Percentiles rank a stretch among this genome's conserved stretches.
These are phyloP conservation scores for Gnomoniopsis smithogilvyi DNA, from an alignment of 2,329 filamentous ascomycete genomes.

Conservation along the genomic window DNA sequence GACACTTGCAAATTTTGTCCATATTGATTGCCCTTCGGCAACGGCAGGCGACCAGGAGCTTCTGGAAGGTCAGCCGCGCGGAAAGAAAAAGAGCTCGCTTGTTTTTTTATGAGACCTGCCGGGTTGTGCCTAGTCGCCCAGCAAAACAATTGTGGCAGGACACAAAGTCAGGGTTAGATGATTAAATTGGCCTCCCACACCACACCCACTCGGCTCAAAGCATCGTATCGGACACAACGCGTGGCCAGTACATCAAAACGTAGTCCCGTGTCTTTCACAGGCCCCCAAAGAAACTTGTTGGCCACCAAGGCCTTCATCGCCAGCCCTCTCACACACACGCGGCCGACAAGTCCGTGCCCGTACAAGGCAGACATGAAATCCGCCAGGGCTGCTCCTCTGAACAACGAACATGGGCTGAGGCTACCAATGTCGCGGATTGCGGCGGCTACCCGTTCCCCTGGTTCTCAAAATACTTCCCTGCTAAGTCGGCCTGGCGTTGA, in stretches of 20 bases:
- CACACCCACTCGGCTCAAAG: background rate
- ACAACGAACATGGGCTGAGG: background rate
- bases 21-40: constrained; percentile 12
- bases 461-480: constrained; percentile 4
- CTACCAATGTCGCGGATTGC: constrained; percentile 2
- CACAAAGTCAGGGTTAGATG: background rate
- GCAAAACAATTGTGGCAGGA: constrained; percentile 2
- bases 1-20: constrained; percentile 11
- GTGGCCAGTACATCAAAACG: background rate
- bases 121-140: background rate
- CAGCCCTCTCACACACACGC: background rate
- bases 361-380: background rate
- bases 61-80: background rate
- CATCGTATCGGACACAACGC: background rate
- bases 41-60: constrained; percentile 11
- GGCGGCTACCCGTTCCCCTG: constrained; percentile 8
- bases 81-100: background rate
- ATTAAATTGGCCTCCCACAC: background rate
- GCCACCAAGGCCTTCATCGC: background rate
- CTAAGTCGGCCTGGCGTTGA: background rate
- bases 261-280: background rate
- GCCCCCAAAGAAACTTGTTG: background rate
- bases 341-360: constrained; percentile 1
- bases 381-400: constrained; percentile 3
- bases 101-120: background rate